Evolutionary conservation across 2,329 filamentous ascomycete genomes (phyloP).

Genomic region (Fusarium sulawesiense): DNA sequence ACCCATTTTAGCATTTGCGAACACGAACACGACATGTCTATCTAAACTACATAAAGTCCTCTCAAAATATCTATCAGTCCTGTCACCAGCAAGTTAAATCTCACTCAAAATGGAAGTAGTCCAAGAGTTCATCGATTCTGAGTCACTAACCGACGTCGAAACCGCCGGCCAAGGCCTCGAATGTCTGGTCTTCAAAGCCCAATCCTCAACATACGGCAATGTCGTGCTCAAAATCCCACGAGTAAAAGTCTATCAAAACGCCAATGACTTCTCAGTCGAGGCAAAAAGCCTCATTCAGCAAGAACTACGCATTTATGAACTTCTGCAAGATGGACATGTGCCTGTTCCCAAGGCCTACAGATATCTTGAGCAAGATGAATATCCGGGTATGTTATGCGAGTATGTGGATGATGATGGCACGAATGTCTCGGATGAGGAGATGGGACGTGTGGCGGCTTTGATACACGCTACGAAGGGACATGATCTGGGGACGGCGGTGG

Average conservation of each 20-base stretch:
- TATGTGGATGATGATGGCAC: slow-evolving; percentile 17
- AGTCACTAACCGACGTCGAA: neutral
- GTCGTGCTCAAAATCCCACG: slow-evolving; percentile 15
- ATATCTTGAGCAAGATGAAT: slow-evolving; percentile 2
- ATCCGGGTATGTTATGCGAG: slow-evolving; percentile 21
- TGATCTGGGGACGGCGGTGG: accelerated
- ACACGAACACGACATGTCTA: too few species aligned
- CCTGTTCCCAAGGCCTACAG: neutral
- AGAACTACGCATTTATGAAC: slow-evolving; percentile 10
- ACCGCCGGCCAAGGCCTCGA: slow-evolving; percentile 15
- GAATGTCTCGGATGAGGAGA: neutral
- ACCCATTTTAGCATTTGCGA: too few species aligned
- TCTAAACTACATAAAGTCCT: too few species aligned
- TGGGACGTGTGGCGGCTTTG: slow-evolving; percentile 12
- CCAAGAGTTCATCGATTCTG: neutral
- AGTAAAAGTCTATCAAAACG: slow-evolving; percentile 18
- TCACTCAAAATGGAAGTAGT: neutral
- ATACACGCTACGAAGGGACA: neutral
- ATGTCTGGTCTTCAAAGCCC: slow-evolving; percentile 21
- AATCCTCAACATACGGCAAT: neutral
- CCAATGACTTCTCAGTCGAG: neutral
- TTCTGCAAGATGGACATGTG: neutral
- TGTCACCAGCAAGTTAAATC: accelerated
- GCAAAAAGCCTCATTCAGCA: slow-evolving; percentile 1
- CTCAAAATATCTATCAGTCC: too few species aligned